Conservation (phyloP, 768 basidiomycete species). For the Crassisporium funariophilum region DNA sequence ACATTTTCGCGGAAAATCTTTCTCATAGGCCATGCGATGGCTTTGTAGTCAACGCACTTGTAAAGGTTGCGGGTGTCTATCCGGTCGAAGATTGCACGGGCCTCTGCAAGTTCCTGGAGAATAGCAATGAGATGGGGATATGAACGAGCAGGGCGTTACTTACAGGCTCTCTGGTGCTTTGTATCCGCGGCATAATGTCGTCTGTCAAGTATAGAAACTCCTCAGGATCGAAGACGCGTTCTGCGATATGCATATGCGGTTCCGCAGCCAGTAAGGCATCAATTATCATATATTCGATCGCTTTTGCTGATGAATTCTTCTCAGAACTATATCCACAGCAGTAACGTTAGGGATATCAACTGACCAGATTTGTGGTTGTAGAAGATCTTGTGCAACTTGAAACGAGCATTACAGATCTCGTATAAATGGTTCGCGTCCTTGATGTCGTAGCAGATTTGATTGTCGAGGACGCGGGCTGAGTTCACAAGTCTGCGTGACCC, state of each 20-base stretch:
- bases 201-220: constrained; percentile 71
- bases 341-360: constrained; percentile 9
- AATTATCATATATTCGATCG: constrained; percentile 85
- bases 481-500: constrained; percentile 55
- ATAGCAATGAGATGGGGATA: constrained; percentile 2
- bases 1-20: constrained; percentile 39
- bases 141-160: constrained; percentile 20
- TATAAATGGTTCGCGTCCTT: constrained; percentile 80
- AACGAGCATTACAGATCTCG: constrained; percentile 72
- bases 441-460: constrained; percentile 79
- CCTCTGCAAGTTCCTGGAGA: constrained; percentile 55
- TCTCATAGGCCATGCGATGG: constrained; percentile 42
- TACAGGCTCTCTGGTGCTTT: constrained; percentile 53
- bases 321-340: neutral
- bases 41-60: constrained; percentile 66
- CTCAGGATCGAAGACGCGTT: constrained; percentile 55
- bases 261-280: constrained; percentile 75
- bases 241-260: constrained; percentile 59
- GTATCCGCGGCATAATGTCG: constrained; percentile 61
- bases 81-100: constrained; percentile 64
- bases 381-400: constrained; percentile 80
- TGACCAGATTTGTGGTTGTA: constrained; percentile 80
- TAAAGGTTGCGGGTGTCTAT: constrained; percentile 69
- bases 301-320: constrained; percentile 60
- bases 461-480: constrained; percentile 73